Evolutionary conservation across 805 yeast species (phyloP).

Genomic region (Ogataea wickerhamii): DNA sequence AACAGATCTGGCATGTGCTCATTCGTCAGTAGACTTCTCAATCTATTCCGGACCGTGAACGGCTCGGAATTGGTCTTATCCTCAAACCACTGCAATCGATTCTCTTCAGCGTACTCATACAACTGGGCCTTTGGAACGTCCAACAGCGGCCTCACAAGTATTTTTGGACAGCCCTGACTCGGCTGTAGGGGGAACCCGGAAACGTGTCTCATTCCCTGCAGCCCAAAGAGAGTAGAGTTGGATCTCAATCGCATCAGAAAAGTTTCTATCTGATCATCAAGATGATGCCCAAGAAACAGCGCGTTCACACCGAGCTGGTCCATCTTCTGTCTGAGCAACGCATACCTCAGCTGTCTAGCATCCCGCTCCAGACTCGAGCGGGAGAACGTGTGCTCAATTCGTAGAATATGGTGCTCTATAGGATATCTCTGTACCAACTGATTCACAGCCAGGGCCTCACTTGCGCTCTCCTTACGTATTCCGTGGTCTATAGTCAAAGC

Average conservation of each 20-base stretch:
- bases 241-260: conserved; percentile 49
- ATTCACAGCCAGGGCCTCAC: conserved; percentile 46
- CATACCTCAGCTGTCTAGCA: conserved; percentile 56
- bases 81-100: conserved; percentile 59
- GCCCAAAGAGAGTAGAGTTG: conserved; percentile 52
- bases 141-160: conserved; percentile 52
- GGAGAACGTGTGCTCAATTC: conserved; percentile 16
- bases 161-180: conserved; percentile 13
- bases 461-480: conserved; percentile 43
- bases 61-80: conserved; percentile 60
- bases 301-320: conserved; percentile 27
- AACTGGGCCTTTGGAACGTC: conserved; percentile 42
- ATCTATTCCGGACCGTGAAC: conserved; percentile 56
- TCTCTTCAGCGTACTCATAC: conserved; percentile 40
- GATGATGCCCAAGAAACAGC: conserved; percentile 64
- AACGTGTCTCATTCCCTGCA: conserved; percentile 45
- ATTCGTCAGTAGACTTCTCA: conserved; percentile 36
- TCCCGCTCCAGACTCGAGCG: conserved; percentile 41
- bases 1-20: conserved; percentile 17
- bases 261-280: conserved; percentile 72
- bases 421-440: conserved; percentile 17
- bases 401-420: conserved; percentile 25
- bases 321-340: conserved; percentile 42
- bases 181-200: conserved; percentile 12
- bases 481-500: conserved; percentile 70